These are phyloP conservation scores for Cytospora leucostoma DNA, from an alignment of 2,329 filamentous ascomycete species.

Conservation along the genomic window DNA sequence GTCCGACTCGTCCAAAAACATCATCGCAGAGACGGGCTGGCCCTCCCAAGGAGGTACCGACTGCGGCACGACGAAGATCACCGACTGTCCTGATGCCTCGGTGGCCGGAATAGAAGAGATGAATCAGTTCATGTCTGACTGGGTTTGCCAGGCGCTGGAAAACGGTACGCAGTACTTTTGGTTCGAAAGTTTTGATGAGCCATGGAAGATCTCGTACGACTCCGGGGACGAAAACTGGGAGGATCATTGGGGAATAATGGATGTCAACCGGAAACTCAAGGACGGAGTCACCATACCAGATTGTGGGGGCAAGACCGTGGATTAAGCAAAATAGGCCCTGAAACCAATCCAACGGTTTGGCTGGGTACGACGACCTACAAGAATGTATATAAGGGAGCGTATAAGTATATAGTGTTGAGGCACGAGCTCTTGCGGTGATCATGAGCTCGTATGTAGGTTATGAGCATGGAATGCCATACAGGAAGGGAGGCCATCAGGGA, in stretches of 20 bases:
- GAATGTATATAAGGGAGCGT: constrained; percentile 4
- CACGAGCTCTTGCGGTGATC: not conserved
- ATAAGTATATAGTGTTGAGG: not conserved
- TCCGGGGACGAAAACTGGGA: constrained; percentile 75
- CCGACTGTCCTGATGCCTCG: constrained; percentile 63
- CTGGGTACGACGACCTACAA: not conserved
- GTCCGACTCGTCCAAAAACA: constrained; percentile 63
- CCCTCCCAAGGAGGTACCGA: constrained; percentile 78
- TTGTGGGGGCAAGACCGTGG: constrained; percentile 73
- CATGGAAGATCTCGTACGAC: constrained; percentile 85
- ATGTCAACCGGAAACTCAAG: constrained; percentile 82
- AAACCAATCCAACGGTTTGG: not conserved
- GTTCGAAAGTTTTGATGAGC: constrained; percentile 97
- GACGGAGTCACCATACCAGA: constrained; percentile 81
- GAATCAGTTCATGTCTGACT: constrained; percentile 83
- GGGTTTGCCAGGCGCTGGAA: constrained; percentile 76
- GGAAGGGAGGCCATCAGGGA: too few relatives aligned
- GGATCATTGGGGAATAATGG: constrained; percentile 93
- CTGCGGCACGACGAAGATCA: constrained; percentile 60
- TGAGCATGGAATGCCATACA: not conserved
- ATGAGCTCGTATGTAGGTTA: not conserved
- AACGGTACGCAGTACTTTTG: constrained; percentile 95
- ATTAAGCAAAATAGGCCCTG: not conserved
- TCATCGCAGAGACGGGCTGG: constrained; percentile 94
- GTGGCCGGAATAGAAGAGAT: constrained; percentile 79